Evolutionary conservation across 2,329 filamentous ascomycete genomes (phyloP), one percentile per base, ranked within the genome.

Genomic region (Emergomyces pasteurianus): DNA sequence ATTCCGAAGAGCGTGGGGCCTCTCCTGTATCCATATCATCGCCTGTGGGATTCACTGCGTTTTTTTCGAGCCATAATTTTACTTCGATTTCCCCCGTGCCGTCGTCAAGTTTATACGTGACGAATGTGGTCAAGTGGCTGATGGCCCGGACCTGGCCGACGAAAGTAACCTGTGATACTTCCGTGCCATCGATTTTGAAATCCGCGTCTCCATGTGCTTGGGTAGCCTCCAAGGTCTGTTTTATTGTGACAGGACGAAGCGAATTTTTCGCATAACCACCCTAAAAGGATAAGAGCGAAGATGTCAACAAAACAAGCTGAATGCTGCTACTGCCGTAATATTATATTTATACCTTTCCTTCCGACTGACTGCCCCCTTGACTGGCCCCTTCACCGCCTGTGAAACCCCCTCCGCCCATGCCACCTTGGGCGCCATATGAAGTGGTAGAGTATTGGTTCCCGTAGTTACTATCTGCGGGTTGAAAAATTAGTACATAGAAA

Each of bases 51-150:
- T 74, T 73, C 36, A 72, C 70, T 58, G 80, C 78, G 42, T 70
- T 70, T 73, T 81, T 81, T 70, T 85, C 67, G 38, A 68, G 63
- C 75, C 69, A 74, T 66, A 63, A 75, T 70, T 69, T 85, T 83
- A 66, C 92, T 75, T 99, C 95, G 68, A 96, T 87, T 63, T 86
- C 81, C 63, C 90, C 92, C 0, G 95, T 99, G 72, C 94, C 94
- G 75, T 99, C 94, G 76, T 99, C 94, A 68, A 99, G 80, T 70
- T 87, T 89, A 81, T 95, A 95, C 53, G 90, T 96, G 67, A 91
- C 86, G 77, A 96, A 95, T 66, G 92, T 96, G 47, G 87, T 83
- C 77, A 95, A 90, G n/a, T 83, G 82, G 71, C 85, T 88, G 75
- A 96, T 86, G 75, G 86, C 86, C 72, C 91, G 90, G 68, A 99